phyloP scores from a whole-genome alignment of 441 rosid species.

The Breynia disticha region DNA sequence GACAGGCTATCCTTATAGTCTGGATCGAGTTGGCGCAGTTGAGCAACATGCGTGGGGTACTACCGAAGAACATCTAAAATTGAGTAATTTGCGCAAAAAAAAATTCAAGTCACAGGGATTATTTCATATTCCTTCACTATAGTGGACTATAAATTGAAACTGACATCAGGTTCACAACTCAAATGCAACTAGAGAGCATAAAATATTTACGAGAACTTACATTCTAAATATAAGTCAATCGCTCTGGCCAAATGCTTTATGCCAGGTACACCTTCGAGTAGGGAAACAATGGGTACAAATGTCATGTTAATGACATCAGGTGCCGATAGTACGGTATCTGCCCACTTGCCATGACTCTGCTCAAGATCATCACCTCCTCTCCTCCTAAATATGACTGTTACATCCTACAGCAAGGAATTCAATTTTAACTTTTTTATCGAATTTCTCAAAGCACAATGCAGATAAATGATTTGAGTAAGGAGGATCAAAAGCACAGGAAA shows the following conservation, averaged over 20 bases:
- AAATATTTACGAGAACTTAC: conserved; percentile 28
- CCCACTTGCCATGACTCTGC: conserved; percentile 61
- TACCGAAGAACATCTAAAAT: neutral
- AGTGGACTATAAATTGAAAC: neutral
- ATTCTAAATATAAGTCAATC: conserved; percentile 48
- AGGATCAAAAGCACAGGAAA: neutral
- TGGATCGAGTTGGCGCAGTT: too few relatives aligned
- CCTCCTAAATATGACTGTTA: conserved; percentile 66
- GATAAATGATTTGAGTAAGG: neutral
- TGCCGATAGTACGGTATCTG: conserved; percentile 43
- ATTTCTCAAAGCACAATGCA: conserved; percentile 14
- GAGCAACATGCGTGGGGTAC: neutral
- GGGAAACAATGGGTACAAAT: conserved; percentile 47
- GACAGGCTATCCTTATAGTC: too few relatives aligned
- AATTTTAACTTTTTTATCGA: conserved; percentile 9
- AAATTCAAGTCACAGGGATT: neutral
- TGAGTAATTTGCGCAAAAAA: neutral
- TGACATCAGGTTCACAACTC: neutral
- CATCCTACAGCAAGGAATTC: conserved; percentile 53
- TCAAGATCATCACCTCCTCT: conserved; percentile 82
- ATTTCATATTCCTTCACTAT: neutral
- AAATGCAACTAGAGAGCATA: neutral
- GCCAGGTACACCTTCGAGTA: conserved; percentile 53
- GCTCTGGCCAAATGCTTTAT: conserved; percentile 53
- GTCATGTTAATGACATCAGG: conserved; percentile 74